phyloP scores from a whole-genome alignment of 2,329 filamentous ascomycete species.

The Cercospora berteroae region DNA sequence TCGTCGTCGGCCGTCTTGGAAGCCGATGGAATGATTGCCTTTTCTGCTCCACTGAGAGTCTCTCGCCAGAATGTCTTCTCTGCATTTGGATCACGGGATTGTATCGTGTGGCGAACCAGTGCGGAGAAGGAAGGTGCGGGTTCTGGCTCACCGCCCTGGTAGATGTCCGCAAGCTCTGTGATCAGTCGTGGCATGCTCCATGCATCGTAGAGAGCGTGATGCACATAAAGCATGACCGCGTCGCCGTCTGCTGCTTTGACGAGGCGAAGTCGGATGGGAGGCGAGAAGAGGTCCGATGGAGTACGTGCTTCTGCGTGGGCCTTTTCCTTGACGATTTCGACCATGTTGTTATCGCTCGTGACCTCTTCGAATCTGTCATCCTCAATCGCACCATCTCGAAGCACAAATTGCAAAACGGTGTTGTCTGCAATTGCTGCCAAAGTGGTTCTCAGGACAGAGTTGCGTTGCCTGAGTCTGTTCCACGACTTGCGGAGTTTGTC shows the following conservation, averaged over 20 bases:
- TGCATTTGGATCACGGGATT: slow-evolving; percentile 1
- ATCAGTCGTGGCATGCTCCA: slow-evolving; percentile 21
- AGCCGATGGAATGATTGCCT: slow-evolving; percentile 9
- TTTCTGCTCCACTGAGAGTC: slow-evolving; percentile 9
- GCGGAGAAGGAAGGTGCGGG: slow-evolving; percentile 7
- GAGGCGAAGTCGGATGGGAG: slow-evolving; percentile 16
- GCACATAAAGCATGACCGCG: slow-evolving; percentile 19
- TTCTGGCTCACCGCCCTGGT: slow-evolving; percentile 4
- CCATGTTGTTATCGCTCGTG: neutral
- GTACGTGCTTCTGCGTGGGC: slow-evolving; percentile 12
- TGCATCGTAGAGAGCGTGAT: slow-evolving; percentile 23
- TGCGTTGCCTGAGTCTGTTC: slow-evolving; percentile 12
- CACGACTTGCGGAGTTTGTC: slow-evolving; percentile 9
- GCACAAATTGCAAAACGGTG: slow-evolving; percentile 11
- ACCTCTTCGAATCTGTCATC: slow-evolving; percentile 8
- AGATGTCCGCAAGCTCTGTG: slow-evolving; percentile 12
- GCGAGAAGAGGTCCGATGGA: slow-evolving; percentile 15
- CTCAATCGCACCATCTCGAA: slow-evolving; percentile 2
- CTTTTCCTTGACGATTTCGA: slow-evolving; percentile 11
- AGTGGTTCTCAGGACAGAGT: slow-evolving; percentile 17
- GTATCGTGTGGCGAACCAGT: slow-evolving; percentile 13
- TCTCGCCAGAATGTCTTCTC: slow-evolving; percentile 15
- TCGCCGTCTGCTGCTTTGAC: slow-evolving; percentile 14
- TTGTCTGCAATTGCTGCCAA: slow-evolving; percentile 7
- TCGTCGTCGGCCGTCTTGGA: neutral